phyloP scores from a whole-genome alignment of 306 rosid species.

The Hippophae rhamnoides region DNA sequence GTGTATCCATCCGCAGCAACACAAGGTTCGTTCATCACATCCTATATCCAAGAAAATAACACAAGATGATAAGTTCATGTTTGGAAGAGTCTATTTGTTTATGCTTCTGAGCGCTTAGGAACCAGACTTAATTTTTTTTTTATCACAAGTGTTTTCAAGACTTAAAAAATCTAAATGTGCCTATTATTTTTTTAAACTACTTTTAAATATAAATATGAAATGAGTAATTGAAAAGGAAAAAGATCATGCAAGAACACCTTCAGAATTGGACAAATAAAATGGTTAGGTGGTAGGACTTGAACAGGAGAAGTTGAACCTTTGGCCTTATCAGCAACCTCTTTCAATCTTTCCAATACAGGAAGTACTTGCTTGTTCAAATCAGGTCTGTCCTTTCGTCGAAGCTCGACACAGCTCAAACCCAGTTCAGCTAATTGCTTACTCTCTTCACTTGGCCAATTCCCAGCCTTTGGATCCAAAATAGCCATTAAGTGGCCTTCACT shows the following conservation, averaged over 20 bases:
- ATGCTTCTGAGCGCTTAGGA: too few relatives aligned
- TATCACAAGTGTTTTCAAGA: too few relatives aligned
- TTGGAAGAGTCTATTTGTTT: too few relatives aligned
- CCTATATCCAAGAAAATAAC: conserved; percentile 34
- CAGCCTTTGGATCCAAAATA: conserved; percentile 68
- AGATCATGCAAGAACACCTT: conserved; percentile 33
- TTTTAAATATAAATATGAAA: too few relatives aligned
- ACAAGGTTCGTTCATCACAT: conserved; percentile 85
- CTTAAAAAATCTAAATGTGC: too few relatives aligned
- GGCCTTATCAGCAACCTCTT: conserved; percentile 50
- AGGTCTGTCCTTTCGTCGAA: conserved; percentile 81
- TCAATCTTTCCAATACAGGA: conserved; percentile 61
- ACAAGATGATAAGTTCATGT: too few relatives aligned
- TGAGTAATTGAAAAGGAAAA: too few relatives aligned
- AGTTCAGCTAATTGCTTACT: conserved; percentile 54
- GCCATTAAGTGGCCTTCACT: conserved; percentile 31
- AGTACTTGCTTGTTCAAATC: conserved; percentile 61
- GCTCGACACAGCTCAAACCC: conserved; percentile 78
- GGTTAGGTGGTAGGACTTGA: conserved; percentile 48
- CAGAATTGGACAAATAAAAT: conserved; percentile 85
- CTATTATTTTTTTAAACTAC: too few relatives aligned
- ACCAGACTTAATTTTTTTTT: too few relatives aligned
- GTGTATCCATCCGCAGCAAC: conserved; percentile 97
- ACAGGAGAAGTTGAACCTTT: conserved; percentile 25
- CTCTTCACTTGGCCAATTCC: conserved; percentile 78